phyloP scores from a whole-genome alignment of 805 yeast genomes.

The Spathaspora boniae region DNA sequence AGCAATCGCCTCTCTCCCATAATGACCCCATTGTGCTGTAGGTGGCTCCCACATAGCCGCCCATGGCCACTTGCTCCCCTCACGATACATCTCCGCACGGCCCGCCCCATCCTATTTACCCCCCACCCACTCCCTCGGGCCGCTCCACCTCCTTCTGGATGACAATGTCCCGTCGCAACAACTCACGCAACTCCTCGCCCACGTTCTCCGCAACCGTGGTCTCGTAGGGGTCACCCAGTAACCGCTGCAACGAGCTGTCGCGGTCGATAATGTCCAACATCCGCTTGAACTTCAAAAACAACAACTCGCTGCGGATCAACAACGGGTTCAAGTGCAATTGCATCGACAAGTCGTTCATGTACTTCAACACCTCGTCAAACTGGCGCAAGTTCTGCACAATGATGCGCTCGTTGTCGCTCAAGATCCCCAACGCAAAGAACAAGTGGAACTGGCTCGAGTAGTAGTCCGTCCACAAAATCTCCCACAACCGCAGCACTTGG shows the following conservation, averaged over 20 bases:
- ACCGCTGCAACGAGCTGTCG: conserved; percentile 25
- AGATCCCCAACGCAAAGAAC: conserved; percentile 82
- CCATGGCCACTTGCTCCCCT: too few relatives aligned
- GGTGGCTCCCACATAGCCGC: too few relatives aligned
- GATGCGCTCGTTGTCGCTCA: conserved; percentile 79
- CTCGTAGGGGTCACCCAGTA: conserved; percentile 17
- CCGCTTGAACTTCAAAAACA: conserved; percentile 75
- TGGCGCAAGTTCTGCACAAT: conserved; percentile 68
- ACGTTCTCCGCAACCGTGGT: conserved; percentile 23
- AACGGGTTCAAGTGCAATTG: conserved; percentile 71
- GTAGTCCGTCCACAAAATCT: conserved; percentile 83
- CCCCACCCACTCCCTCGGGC: conserved; percentile 45
- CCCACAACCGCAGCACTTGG: conserved; percentile 84
- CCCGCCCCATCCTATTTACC: conserved; percentile 23
- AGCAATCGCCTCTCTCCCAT: too few relatives aligned
- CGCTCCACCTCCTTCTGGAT: conserved; percentile 58
- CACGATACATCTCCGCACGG: too few relatives aligned
- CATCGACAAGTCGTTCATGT: conserved; percentile 85
- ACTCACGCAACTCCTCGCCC: conserved; percentile 52
- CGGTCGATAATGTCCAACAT: conserved; percentile 78
- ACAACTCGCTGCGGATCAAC: conserved; percentile 76
- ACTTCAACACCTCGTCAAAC: conserved; percentile 90
- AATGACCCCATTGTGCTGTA: too few relatives aligned
- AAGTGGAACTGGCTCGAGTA: conserved; percentile 84
- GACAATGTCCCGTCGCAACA: conserved; percentile 59